phyloP scores from a whole-genome alignment of 179 eudicot genomes.

The Camellia oleifera region DNA sequence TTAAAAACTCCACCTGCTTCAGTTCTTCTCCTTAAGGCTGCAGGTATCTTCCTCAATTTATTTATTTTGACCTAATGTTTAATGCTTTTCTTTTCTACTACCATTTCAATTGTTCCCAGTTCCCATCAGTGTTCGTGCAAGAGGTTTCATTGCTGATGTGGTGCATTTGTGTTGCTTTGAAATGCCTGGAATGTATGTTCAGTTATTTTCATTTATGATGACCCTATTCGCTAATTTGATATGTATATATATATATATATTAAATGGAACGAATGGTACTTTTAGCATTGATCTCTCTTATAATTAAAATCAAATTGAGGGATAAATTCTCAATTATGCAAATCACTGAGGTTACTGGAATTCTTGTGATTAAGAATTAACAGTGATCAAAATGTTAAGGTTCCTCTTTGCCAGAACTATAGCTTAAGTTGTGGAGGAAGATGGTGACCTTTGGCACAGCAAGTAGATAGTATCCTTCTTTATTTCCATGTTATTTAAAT shows the following conservation, averaged over 20 bases:
- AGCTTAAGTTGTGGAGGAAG: neutral
- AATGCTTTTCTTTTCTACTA: neutral
- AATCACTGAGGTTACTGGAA: neutral
- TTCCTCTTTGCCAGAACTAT: neutral
- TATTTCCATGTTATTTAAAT: neutral
- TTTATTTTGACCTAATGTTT: neutral
- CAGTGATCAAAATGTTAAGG: neutral
- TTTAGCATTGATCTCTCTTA: neutral
- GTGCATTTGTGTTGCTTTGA: neutral
- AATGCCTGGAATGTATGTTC: neutral
- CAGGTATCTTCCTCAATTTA: conserved; percentile 42
- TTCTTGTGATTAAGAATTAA: neutral
- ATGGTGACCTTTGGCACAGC: neutral
- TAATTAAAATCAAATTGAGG: neutral
- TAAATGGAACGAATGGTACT: neutral
- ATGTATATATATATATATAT: neutral
- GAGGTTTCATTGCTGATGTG: neutral
- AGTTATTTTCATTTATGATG: neutral
- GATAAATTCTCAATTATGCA: neutral
- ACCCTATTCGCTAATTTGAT: neutral
- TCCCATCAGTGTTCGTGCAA: neutral
- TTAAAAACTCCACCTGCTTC: conserved; percentile 99
- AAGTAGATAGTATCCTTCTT: neutral
- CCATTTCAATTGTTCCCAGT: neutral
- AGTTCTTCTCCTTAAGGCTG: conserved; percentile 87